A percentile compares a stretch with the other conserved stretches of the same genome.
Conservation (phyloP, 805 yeast species). For the Teunomyces gatunensis region DNA sequence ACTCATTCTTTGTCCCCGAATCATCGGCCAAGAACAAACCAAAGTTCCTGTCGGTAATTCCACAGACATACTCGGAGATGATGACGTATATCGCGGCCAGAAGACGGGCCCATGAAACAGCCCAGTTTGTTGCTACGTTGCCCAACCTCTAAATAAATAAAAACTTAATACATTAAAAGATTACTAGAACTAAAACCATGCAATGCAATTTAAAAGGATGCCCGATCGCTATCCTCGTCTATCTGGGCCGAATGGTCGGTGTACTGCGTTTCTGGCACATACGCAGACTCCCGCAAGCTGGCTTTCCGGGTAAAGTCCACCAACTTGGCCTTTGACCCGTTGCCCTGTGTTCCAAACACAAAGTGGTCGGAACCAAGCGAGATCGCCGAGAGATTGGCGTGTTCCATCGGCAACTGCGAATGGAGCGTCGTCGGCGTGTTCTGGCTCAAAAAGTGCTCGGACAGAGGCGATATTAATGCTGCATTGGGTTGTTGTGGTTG, state of each 20-base stretch:
- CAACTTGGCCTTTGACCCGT: slow-evolving; percentile 35
- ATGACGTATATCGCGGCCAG: slow-evolving; percentile 87
- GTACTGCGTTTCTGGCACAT: slow-evolving; percentile 27
- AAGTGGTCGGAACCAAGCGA: slow-evolving; percentile 17
- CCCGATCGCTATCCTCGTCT: slow-evolving; percentile 18
- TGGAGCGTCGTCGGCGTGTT: slow-evolving; percentile 9
- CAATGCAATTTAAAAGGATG: too few relatives aligned
- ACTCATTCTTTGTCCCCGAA: slow-evolving; percentile 81
- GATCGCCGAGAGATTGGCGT: slow-evolving; percentile 19
- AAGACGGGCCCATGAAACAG: slow-evolving; percentile 84
- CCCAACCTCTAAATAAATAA: slow-evolving; percentile 13
- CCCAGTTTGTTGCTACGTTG: slow-evolving; percentile 51
- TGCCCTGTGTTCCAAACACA: slow-evolving; percentile 3
- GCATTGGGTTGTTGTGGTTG: slow-evolving; percentile 1
- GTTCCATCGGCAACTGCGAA: slow-evolving; percentile 8
- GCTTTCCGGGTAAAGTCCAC: slow-evolving; percentile 48
- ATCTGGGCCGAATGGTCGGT: slow-evolving; percentile 35
- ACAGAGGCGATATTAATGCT: slow-evolving; percentile 10
- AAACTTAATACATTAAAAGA: not conserved
- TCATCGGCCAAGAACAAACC: slow-evolving; percentile 45
- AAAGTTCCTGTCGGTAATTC: slow-evolving; percentile 75
- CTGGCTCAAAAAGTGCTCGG: slow-evolving; percentile 9
- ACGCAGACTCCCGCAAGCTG: slow-evolving; percentile 40
- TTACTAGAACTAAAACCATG: not conserved
- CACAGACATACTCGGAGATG: slow-evolving; percentile 88